A percentile compares a stretch with the other conserved stretches of the same genome.
phyloP scores from a whole-genome alignment of 2,329 filamentous ascomycete genomes.

The Conoideocrella luteorostrata region DNA sequence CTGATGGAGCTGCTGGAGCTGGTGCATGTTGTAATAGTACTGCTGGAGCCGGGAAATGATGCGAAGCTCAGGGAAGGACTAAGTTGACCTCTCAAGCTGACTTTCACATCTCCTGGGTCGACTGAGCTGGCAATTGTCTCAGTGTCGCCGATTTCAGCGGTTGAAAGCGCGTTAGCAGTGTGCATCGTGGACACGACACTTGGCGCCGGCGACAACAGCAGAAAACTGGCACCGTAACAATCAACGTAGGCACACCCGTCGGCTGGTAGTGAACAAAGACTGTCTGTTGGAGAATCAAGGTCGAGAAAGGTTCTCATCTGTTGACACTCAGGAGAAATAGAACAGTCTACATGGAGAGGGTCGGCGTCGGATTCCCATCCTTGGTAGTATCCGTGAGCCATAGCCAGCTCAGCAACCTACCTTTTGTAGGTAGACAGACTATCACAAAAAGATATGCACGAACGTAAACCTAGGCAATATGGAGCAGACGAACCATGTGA shows the following conservation, averaged over 20 bases:
- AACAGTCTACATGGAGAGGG: not conserved
- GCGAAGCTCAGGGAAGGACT: slow-evolving; percentile 6
- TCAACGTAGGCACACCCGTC: not conserved
- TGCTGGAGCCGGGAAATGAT: slow-evolving; percentile 12
- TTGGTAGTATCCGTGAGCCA: slow-evolving; percentile 5
- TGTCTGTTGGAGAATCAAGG: slow-evolving; percentile 7
- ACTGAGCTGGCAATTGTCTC: slow-evolving; percentile 2
- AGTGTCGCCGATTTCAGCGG: slow-evolving; percentile 1
- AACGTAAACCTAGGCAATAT: too few relatives aligned
- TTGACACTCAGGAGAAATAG: slow-evolving; percentile 1
- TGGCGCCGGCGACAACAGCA: slow-evolving; percentile 9
- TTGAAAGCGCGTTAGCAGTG: not conserved
- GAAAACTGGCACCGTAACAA: slow-evolving; percentile 7
- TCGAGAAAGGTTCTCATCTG: slow-evolving; percentile 13
- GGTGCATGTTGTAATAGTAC: slow-evolving; percentile 16
- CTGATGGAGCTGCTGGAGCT: slow-evolving; percentile 13
- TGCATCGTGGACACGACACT: slow-evolving; percentile 2
- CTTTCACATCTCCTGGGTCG: not conserved
- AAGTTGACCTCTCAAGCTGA: slow-evolving; percentile 5
- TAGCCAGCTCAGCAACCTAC: slow-evolving; percentile 2
- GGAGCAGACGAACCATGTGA: not conserved
- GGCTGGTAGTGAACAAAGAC: not conserved
- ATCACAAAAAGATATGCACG: too few relatives aligned
- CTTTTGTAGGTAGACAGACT: not conserved
- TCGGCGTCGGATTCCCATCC: slow-evolving; percentile 1